A percentile compares a stretch with the other conserved stretches of the same genome.
These are phyloP conservation scores for Saccharomyces kudriavzevii DNA, from an alignment of 805 yeast species.

Conservation along the genomic window DNA sequence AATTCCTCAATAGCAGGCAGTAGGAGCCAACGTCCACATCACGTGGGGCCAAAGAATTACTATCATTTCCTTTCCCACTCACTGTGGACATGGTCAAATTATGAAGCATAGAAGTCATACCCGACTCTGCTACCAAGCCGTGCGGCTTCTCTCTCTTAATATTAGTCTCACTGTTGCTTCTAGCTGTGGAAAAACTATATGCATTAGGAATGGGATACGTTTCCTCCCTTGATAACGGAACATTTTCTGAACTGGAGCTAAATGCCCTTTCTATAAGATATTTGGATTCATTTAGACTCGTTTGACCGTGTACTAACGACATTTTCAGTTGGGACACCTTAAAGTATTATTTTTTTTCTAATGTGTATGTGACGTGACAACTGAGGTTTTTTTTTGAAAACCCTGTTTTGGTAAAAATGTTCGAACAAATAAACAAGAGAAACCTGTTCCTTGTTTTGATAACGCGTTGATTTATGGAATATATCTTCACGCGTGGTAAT, in stretches of 20 bases:
- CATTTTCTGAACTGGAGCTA: conserved; percentile 16
- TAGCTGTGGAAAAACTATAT: not conserved
- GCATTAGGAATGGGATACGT: not conserved
- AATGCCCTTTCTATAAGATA: conserved; percentile 15
- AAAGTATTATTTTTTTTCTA: not conserved
- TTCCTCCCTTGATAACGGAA: conserved; percentile 6
- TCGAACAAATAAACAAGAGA: not conserved
- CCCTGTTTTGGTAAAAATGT: not conserved
- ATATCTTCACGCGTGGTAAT: not conserved
- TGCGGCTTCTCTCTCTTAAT: not conserved
- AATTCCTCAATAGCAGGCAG: conserved; percentile 39
- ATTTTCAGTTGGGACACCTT: not conserved
- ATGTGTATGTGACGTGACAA: not conserved
- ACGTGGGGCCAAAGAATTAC: not conserved
- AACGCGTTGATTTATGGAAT: not conserved
- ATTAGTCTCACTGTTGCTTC: conserved; percentile 9
- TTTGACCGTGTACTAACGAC: conserved; percentile 4
- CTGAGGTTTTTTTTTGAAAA: not conserved
- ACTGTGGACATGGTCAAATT: conserved; percentile 8
- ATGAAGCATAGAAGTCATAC: conserved; percentile 12
- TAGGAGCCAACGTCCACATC: conserved; percentile 3
- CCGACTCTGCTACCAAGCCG: not conserved
- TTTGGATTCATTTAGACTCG: conserved; percentile 9
- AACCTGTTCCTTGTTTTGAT: not conserved
- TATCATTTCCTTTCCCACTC: not conserved